Base-by-base conservation (phyloP, 2,329 filamentous ascomycete species). In the Diaporthe batatas region DNA sequence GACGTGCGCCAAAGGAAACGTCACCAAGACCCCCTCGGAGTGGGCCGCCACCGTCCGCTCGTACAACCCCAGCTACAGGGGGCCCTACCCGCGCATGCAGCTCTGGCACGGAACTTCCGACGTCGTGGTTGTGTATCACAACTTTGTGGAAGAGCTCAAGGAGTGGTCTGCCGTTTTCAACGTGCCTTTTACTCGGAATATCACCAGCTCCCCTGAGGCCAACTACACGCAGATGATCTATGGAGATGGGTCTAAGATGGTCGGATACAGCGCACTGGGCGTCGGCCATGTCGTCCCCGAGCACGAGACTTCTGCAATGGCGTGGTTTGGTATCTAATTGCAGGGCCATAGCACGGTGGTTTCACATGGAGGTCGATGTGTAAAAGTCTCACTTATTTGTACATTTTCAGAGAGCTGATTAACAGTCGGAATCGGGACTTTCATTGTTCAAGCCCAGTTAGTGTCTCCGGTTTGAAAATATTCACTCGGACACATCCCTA, bases 81-180 rank as follows among this genome's bases (percentile, higher is more conserved):
- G 88, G 0, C 75, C 84, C 0, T 81, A 88, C 4, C 89, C 89
- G 0, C 85, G 84, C 71, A 89, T 91, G 85, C 88, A 90, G 78
- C 85, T 91, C 75, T 91, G 87, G 82, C 89, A 91, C 76, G 89
- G 89, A 49, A 86, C 84, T 23, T 80, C 77, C 3, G 89, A 91
- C 76, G 78, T 80, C 4, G 86, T 84, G 0, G 79, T 91, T 6
- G 82, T 83, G 29, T 86, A 85, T 0, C 83, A 85, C 75, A 90
- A 91, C 79, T 89, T 89, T 76, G 79, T 87, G 36, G 89, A 91
- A 80, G 85, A 85, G 57, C 85, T 88, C 75, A 89, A 89, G 81
- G 84, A 88, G 78, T 89, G 87, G 87, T 84, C 86, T 0, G 85
- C 84, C 5, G 85, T 89, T 0, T 84, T 87, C 70, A 85, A 85